phyloP scores from a whole-genome alignment of 1,284 basidiomycete species.

The Cryptococcus hybrid region DNA sequence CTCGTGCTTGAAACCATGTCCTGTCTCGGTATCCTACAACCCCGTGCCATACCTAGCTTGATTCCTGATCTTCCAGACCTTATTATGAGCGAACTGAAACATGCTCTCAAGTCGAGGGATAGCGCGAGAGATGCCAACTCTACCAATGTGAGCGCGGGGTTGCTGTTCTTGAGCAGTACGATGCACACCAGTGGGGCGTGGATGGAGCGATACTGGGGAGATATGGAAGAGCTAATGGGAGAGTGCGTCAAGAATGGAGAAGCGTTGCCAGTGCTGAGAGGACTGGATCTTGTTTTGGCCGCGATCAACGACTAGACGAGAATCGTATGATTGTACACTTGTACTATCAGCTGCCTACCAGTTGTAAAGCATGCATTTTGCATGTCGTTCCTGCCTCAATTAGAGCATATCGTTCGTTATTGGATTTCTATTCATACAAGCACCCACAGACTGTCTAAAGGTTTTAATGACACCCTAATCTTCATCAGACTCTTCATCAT shows the following conservation, averaged over 20 bases:
- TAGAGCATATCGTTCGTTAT: no score
- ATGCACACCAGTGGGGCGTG: slow-evolving; percentile 22
- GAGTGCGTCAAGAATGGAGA: slow-evolving; percentile 27
- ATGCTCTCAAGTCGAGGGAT: slow-evolving; percentile 15
- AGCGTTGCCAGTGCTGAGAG: slow-evolving; percentile 28
- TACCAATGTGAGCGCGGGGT: slow-evolving; percentile 7
- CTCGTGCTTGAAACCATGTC: slow-evolving; percentile 32
- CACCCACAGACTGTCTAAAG: no score
- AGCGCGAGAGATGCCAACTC: slow-evolving; percentile 10
- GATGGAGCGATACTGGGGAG: slow-evolving; percentile 29
- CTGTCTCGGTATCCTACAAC: slow-evolving; percentile 29
- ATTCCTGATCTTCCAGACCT: slow-evolving; percentile 30
- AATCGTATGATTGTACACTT: not conserved
- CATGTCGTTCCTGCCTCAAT: not conserved
- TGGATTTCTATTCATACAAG: no score
- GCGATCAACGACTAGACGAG: slow-evolving; percentile 11
- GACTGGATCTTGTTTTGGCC: slow-evolving; percentile 29
- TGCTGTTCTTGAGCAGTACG: slow-evolving; percentile 21
- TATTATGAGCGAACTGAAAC: slow-evolving; percentile 25
- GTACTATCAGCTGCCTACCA: not conserved
- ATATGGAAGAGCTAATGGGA: slow-evolving; percentile 28
- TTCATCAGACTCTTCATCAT: slow-evolving; percentile 2
- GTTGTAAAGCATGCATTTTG: not conserved
- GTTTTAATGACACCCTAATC: no score
- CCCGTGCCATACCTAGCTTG: slow-evolving; percentile 16